These are phyloP conservation scores for Lachnellula subtilissima DNA, from an alignment of 2,329 filamentous ascomycete species.

Conservation along the genomic window DNA sequence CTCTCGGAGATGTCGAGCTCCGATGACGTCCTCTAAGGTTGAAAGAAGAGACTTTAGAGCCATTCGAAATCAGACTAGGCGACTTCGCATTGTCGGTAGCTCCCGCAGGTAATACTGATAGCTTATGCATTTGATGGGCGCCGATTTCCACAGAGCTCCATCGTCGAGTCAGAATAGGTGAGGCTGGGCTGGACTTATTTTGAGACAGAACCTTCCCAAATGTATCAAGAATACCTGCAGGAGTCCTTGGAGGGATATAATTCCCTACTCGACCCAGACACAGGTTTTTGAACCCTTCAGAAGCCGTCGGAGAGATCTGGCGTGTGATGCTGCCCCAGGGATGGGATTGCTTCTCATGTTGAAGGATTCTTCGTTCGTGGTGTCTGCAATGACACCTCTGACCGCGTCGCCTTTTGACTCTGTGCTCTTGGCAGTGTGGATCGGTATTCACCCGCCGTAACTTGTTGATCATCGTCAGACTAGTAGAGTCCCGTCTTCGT, in stretches of 20 bases:
- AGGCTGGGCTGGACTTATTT: background rate
- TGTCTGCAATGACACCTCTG: conserved; percentile 6
- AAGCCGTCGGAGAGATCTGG: conserved; percentile 17
- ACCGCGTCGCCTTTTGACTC: background rate
- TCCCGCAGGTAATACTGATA: background rate
- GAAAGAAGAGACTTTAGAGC: background rate
- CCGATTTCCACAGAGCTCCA: conserved; percentile 27
- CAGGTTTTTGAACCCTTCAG: conserved; percentile 3
- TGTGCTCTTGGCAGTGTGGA: conserved; percentile 2
- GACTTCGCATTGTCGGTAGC: background rate
- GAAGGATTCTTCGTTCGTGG: background rate
- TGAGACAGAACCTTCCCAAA: conserved; percentile 1
- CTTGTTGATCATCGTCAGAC: conserved; percentile 19
- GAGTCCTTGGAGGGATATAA: background rate
- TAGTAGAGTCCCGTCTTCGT: conserved; percentile 10
- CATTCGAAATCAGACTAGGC: background rate
- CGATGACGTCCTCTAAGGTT: conserved; percentile 3
- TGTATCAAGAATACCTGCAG: background rate
- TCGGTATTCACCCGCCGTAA: conserved; percentile 10
- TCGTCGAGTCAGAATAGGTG: conserved; percentile 14
- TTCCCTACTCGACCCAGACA: conserved; percentile 3
- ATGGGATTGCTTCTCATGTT: conserved; percentile 1
- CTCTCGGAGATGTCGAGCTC: conserved; percentile 14
- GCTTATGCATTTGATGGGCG: conserved; percentile 3
- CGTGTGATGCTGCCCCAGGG: conserved; percentile 2